Base-by-base conservation (phyloP, 2,329 filamentous ascomycete genomes). In the Alternaria angustiovoidea region DNA sequence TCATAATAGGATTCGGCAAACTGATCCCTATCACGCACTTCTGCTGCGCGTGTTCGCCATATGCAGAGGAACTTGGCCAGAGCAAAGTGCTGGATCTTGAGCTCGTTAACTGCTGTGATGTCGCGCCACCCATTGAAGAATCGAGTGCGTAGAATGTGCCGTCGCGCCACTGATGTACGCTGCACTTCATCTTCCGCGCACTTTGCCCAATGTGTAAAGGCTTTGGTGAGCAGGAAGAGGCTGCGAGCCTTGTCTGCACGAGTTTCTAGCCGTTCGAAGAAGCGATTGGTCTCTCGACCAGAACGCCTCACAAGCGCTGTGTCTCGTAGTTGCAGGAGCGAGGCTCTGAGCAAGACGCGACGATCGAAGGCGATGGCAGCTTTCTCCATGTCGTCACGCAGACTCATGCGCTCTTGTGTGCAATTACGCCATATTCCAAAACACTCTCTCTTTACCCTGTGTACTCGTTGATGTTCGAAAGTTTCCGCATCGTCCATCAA, bases 111-210 rank as follows among this genome's bases (percentile, higher is more conserved):
- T 1, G 83, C 82, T 0, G 88, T 89, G 55, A 91, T 87, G 59
- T 87, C 84, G 26, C 86, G 83, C 90, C 90, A 93, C 7, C 87
- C 87, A 59, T 86, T 86, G 75, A 92, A 92, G 62, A 88, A 89
- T 56, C 87, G 86, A 12, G 86, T 87, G 56, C 89, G 84, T 54
- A 95, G 80, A 61, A 94, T 87, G 73, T 92, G 90, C 62, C 87
- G 83, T 63, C 90, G 85, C 20, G 91, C 92, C 42, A 88, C 83
- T 5, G 86, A 87, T 4, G 91, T 92, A 41, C 87, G 85, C 63
- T 88, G 84, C 16, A 88, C 81, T 70, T 92, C 87, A 14, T 91
- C 87, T 6, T 83, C 84, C 11, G 91, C 85, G 51, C 85, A 82
- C 55, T 86, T 84, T 11, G 86, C 85, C 92, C 92, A 96, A 64